Base-by-base conservation (phyloP, 768 basidiomycete genomes). In the Xerocomellus chrysenteron region DNA sequence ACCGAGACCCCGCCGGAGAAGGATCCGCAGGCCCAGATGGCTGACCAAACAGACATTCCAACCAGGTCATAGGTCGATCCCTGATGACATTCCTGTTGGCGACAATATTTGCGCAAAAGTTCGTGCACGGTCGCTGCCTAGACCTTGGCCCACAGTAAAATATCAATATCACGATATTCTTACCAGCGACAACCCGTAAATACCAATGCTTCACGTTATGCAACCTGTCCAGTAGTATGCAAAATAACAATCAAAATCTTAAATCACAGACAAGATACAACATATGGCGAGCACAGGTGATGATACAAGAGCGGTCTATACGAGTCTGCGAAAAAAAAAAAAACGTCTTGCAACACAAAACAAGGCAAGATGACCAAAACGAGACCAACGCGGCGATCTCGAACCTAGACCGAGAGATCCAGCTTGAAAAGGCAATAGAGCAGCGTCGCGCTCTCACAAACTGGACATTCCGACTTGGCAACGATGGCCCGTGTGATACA, bases 401-500 rank as follows among this genome's bases (percentile, higher is more conserved):
- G 5, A 28, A 26, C 4, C 24, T 58, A 70, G 16, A 30, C 57
- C 2, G 64, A 62, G 37, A 83, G 56, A 53, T 84, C 77, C n/a
- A 86, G 61, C 51, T 73, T 74, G 72, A 85, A 82, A 30, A 85
- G 71, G 60, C 80, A 84, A 59, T 85, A 84, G 24, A 83, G 60
- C 39, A 83, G 58, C 2, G 79, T 80, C 1, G 82, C 78, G 12
- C 74, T 75, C 58, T 73, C 65, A 59, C 84, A 86, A 0, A 81
- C 75, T 0, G 84, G 83, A 61, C 84, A 86, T 10, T 73, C 69
- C 4, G 79, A 74, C 1, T 73, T 74, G 45, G 75, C 71, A 16
- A 80, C 71, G 17, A 85, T 70, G 13, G 75, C 77, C 24, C 77
- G 73, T 2, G 78, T 77, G 56, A 86, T 85, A 54, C 84, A 86